phyloP scores from a whole-genome alignment of 805 yeast species.

The Pichia thaimueangensis region DNA sequence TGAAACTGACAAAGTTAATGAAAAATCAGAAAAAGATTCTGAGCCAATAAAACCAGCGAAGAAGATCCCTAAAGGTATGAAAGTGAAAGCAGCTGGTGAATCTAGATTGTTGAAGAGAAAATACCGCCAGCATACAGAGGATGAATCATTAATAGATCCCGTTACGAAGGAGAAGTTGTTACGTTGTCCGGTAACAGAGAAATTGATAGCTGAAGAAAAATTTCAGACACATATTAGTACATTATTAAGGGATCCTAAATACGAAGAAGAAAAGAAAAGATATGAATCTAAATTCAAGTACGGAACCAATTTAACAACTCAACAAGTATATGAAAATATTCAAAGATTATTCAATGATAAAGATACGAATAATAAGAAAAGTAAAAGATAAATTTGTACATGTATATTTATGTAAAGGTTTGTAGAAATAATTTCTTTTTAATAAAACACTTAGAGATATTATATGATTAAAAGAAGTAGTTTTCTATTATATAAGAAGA shows the following conservation, averaged over 20 bases:
- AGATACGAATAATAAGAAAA: slow-evolving; percentile 11
- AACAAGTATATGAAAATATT: slow-evolving; percentile 58
- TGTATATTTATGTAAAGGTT: too few relatives aligned
- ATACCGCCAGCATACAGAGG: slow-evolving; percentile 6
- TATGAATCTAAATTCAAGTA: slow-evolving; percentile 50
- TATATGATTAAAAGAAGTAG: slow-evolving; percentile 1
- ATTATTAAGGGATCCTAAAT: slow-evolving; percentile 70
- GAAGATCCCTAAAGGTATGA: slow-evolving; percentile 42
- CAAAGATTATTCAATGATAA: slow-evolving; percentile 31
- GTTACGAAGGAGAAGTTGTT: slow-evolving; percentile 32
- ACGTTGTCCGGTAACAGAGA: slow-evolving; percentile 75
- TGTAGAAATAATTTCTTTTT: neutral
- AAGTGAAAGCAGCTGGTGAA: slow-evolving; percentile 66
- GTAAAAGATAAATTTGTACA: neutral
- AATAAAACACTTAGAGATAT: neutral
- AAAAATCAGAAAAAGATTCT: neutral
- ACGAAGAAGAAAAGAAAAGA: slow-evolving; percentile 59
- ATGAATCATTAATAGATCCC: slow-evolving; percentile 10
- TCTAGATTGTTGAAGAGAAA: slow-evolving; percentile 41
- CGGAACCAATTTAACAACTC: slow-evolving; percentile 24
- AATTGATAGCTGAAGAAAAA: slow-evolving; percentile 59
- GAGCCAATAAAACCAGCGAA: slow-evolving; percentile 1
- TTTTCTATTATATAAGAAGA: neutral
- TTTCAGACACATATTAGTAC: slow-evolving; percentile 68
- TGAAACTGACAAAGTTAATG: neutral